Conservation (phyloP, 345 rosid species). For the Barbarea vulgaris region DNA sequence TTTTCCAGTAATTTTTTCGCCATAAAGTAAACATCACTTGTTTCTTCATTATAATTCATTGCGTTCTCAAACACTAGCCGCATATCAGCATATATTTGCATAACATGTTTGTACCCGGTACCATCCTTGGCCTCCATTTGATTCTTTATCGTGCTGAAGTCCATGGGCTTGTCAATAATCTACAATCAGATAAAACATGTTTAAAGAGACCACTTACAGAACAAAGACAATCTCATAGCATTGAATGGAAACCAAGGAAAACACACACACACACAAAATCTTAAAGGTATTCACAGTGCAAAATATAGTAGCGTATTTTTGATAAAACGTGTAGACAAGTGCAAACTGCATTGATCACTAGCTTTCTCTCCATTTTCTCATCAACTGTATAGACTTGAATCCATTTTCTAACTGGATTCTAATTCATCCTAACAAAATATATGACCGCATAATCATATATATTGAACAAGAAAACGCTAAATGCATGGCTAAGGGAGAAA, state of each 20-base stretch:
- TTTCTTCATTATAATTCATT: conserved; percentile 86
- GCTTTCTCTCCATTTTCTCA: conserved; percentile 23
- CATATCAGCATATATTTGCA: conserved; percentile 82
- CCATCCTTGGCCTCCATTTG: conserved; percentile 90
- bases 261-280: neutral
- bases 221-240: neutral
- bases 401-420: neutral
- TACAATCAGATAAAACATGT: conserved; percentile 31
- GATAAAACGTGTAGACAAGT: conserved; percentile 4
- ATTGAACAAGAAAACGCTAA: neutral
- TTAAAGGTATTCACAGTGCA: neutral
- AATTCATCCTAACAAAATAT: neutral
- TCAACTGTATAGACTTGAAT: neutral
- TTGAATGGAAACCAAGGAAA: neutral
- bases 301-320: conserved; percentile 1
- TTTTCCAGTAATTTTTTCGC: conserved; percentile 78
- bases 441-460: neutral
- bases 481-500: neutral
- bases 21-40: conserved; percentile 72
- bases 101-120: conserved; percentile 75
- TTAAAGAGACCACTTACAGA: neutral
- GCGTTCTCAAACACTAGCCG: conserved; percentile 87
- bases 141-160: conserved; percentile 78
- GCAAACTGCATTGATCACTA: conserved; percentile 14
- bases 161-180: conserved; percentile 97